Base-by-base conservation (phyloP, 768 basidiomycete species). In the Auricularia heimuer region DNA sequence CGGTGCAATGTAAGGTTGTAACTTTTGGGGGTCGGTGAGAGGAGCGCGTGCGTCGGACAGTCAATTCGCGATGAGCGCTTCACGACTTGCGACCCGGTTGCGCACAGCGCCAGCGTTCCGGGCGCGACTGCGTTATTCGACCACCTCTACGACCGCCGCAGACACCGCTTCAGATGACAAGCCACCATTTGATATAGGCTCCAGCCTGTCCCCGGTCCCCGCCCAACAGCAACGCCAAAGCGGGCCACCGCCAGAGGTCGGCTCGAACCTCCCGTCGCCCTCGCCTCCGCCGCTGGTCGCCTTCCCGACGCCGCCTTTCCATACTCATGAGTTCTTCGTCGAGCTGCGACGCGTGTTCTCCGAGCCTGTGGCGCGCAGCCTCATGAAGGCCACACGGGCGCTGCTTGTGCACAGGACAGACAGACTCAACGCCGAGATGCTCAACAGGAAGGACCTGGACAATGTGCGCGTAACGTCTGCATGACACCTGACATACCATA, bases 341-440 rank as follows among this genome's bases (percentile, higher is more conserved):
- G 86, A 81, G 1, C 77, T 94, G 58, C 89, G 92, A 69, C 83
- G 81, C 73, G 85, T 85, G 0, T 93, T 94, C 70, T 83, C 90
- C 0, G 85, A 85, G 0, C 81, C 82, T 2, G 87, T 87, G 0
- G 90, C 92, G 12, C 83, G 83, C 47, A 86, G 85, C 70, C 82
- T 94, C 63, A 94, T 92, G 92, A 84, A 88, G 2, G 92, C 90
- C 2, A 91, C 89, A 11, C 79, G 89, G 42, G 92, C 89, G 0
- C 76, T 92, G 68, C 82, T 94, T 35, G 86, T 91, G 11, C 89
- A 92, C 70, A 83, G 92, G 39, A 75, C 88, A 47, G 87, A 85
- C 18, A 80, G 82, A 68, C 89, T 94, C 10, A 79, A 82, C 68
- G 78, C 84, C 66, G 91, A 89, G 65, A 90, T 85, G 6, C 76